Evolutionary conservation across 331 rosid genomes (phyloP).

Genomic region (Stylosanthes scabra): DNA sequence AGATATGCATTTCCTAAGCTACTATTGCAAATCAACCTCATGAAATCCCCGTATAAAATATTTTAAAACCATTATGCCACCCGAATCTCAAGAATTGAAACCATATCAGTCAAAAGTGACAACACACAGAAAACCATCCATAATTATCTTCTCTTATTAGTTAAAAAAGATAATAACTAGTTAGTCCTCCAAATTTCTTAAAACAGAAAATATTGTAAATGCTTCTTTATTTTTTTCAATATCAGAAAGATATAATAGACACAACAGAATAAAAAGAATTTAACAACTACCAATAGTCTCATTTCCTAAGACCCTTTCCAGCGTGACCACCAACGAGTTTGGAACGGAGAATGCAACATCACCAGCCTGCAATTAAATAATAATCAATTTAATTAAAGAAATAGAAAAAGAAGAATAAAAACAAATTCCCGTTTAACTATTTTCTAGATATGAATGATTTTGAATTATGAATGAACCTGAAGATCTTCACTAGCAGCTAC

Average conservation of each 20-base stretch:
- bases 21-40: background rate
- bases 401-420: too few species aligned
- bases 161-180: background rate
- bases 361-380: slow-evolving; percentile 63
- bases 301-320: slow-evolving; percentile 92
- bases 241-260: slow-evolving; percentile 16
- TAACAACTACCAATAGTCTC: slow-evolving; percentile 87
- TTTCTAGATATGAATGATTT: background rate
- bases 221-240: background rate
- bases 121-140: slow-evolving; percentile 19
- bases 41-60: too few species aligned
- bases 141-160: background rate
- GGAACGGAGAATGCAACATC: slow-evolving; percentile 95
- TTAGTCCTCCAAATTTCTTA: background rate
- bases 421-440: background rate
- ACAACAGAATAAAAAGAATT: slow-evolving; percentile 21
- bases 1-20: slow-evolving; percentile 14
- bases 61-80: slow-evolving; percentile 21
- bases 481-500: slow-evolving; percentile 97
- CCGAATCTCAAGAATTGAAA: background rate
- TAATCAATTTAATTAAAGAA: slow-evolving; percentile 2
- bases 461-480: slow-evolving; percentile 56
- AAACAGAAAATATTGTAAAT: background rate
- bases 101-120: background rate
- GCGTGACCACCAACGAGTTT: slow-evolving; percentile 84